Base-by-base conservation (phyloP, 148 eudicot species). In the Dianthus caryophyllus region DNA sequence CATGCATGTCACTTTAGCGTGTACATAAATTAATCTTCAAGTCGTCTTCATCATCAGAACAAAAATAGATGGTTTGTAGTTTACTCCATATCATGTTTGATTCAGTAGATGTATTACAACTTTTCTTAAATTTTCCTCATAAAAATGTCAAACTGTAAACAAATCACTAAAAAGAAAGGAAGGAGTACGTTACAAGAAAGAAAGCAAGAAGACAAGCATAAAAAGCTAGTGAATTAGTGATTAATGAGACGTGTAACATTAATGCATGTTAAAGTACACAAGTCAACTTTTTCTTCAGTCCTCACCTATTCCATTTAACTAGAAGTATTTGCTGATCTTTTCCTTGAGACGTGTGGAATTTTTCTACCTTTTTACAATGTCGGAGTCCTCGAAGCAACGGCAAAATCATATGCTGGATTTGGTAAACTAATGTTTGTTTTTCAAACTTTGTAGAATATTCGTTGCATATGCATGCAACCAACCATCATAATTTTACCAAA, bases 341-440 rank as follows among this genome's bases (percentile, higher is more conserved):
- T 38, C 26, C 43, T 0, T 53, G 20, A 58, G 43, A 30, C 21
- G 38, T 61, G 26, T n/a, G 54, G n/a, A 41, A 1, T 14, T 9
- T 72, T 26, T 11, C 50, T 58, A 15, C 46, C 44, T 3, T n/a
- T 55, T 43, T 8, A 43, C 54, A 20, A 17, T n/a, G 24, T 58
- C 30, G 62, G 62, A n/a, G 41, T 58, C 31, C 17, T 58, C 24
- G 1, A 27, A 43, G 22, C 43, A 31, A 58, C 6, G 62, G 62
- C 18, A 17, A 17, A 30, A 33, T 11, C 26, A 26, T 26, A 36
- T 29, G 49, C 47, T 65, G 39, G 70, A 57, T 64, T 72, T 71
- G 74, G 74, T 71, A 71, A 62, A 61, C 33, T 61, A 69, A 25
- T 33, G 3, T 3, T 2, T 33, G 3, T 12, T 25, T 13, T 21